Conservation (phyloP, 2,329 filamentous ascomycete species). For the Mycogone perniciosa region DNA sequence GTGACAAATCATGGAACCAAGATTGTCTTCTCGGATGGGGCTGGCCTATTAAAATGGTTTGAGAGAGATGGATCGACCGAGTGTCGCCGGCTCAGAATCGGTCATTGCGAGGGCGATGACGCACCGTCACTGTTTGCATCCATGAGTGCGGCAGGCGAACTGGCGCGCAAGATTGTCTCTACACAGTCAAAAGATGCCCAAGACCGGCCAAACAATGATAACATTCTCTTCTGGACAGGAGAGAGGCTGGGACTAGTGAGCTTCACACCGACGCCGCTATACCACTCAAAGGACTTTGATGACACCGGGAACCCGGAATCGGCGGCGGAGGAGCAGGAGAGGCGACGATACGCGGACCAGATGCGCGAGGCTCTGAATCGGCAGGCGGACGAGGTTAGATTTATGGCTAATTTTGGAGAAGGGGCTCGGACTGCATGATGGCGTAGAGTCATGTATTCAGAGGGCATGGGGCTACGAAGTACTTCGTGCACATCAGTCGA, state of each 20-base stretch:
- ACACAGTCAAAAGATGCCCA: slow-evolving; percentile 36
- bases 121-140: slow-evolving; percentile 45
- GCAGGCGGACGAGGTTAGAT: slow-evolving; percentile 73
- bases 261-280: slow-evolving; percentile 50
- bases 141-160: slow-evolving; percentile 56
- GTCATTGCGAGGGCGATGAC: slow-evolving; percentile 44
- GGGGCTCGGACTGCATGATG: neutral
- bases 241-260: slow-evolving; percentile 70
- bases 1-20: slow-evolving; percentile 75
- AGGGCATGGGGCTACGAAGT: neutral
- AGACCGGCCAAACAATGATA: slow-evolving; percentile 48
- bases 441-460: neutral
- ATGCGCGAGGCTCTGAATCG: slow-evolving; percentile 70
- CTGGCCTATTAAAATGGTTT: slow-evolving; percentile 82
- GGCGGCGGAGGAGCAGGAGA: slow-evolving; percentile 44
- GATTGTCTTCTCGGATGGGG: slow-evolving; percentile 76
- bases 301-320: slow-evolving; percentile 37
- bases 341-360: slow-evolving; percentile 56
- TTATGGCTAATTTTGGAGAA: slow-evolving; percentile 57
- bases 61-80: slow-evolving; percentile 73
- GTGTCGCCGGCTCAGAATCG: slow-evolving; percentile 48
- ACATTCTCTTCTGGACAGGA: slow-evolving; percentile 81
- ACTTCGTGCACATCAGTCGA: no score
- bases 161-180: slow-evolving; percentile 73
- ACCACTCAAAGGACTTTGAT: slow-evolving; percentile 46